Evolutionary conservation across 2,329 filamentous ascomycete species (phyloP), one percentile per base, ranked within the genome.

Genomic region (Elsinoe perseae): DNA sequence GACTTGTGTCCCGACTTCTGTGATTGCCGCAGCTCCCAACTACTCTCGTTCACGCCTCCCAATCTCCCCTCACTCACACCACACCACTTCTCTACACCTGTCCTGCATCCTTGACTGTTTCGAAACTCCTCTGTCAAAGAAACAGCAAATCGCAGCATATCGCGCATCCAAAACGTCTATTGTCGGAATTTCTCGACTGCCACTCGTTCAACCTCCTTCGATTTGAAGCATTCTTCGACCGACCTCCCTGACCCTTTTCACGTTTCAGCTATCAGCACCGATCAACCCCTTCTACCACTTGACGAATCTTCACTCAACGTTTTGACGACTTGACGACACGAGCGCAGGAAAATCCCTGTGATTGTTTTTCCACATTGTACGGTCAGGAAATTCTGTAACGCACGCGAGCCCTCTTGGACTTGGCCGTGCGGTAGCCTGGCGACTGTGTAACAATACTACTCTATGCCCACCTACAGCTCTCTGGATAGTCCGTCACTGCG

Each of bases 381-480:
- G 32, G 32, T 50, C 12, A n/a, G 44, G 4, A 25, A 30, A 44
- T n/a, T 50, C 44, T 30, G 44, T 50, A 50, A 32, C 28, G 30
- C 48, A 34, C 48, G 48, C 48, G 30, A 52, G 48, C 28, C 28
- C 30, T n/a, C 21, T 16, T 53, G 28, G 30, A 27, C 21, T 36
- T 23, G 50, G 32, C 50, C 28, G 30, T 36, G 32, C 18, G 23
- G 32, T 23, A 30, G 30, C 28, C 25, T 54, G 52, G 34, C 52
- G 25, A 34, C 36, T 43, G 34, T 43, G 20, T 52, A 28, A 48
- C 54, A 27, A 48, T 38, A 43, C n/a, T 23, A 30, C 25, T 28
- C 50, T 42, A 89, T 89, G 85, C 85, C 83, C 76, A 77, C 80
- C 61, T 88, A 88, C 84, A 83, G 82, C 70, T 87, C 84, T 63